Percentiles rank a stretch among this genome's conserved stretches.
Conservation (phyloP, 1,139 yeast species). For the Protomyces lactucae-debilis region DNA sequence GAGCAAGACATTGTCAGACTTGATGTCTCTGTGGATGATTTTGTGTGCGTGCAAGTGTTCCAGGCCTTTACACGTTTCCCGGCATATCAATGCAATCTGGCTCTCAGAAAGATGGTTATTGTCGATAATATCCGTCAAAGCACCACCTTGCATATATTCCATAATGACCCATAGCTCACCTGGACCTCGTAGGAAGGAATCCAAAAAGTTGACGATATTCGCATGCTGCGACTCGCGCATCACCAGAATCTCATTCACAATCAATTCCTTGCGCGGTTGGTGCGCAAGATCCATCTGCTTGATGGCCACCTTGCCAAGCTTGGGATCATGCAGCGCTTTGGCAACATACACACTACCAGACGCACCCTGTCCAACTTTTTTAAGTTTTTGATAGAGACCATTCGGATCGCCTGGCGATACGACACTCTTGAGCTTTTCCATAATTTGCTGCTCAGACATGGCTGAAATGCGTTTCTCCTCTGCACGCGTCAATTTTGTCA, state of each 20-base stretch:
- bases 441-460: conserved; percentile 78
- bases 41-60: conserved; percentile 86
- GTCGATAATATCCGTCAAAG: conserved; percentile 84
- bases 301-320: conserved; percentile 54
- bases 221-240: conserved; percentile 90
- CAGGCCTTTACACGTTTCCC: conserved; percentile 85
- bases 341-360: conserved; percentile 94
- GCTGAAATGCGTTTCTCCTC: conserved; percentile 63
- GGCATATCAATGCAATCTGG: conserved; percentile 86
- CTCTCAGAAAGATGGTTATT: conserved; percentile 73
- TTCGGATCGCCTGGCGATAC: conserved; percentile 81
- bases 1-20: conserved; percentile 85
- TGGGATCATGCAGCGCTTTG: conserved; percentile 37
- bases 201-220: conserved; percentile 87
- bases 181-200: conserved; percentile 59
- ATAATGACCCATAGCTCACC: conserved; percentile 84
- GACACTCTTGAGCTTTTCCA: conserved; percentile 77
- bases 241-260: conserved; percentile 86
- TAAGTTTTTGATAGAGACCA: conserved; percentile 76
- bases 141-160: conserved; percentile 94
- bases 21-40: conserved; percentile 92
- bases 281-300: conserved; percentile 90
- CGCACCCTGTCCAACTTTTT: conserved; percentile 99
- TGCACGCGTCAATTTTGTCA: conserved; percentile 35
- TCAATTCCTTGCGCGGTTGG: conserved; percentile 93